Conservation (phyloP, 2,329 filamentous ascomycete genomes). For the Coniochaeta hoffmannii region DNA sequence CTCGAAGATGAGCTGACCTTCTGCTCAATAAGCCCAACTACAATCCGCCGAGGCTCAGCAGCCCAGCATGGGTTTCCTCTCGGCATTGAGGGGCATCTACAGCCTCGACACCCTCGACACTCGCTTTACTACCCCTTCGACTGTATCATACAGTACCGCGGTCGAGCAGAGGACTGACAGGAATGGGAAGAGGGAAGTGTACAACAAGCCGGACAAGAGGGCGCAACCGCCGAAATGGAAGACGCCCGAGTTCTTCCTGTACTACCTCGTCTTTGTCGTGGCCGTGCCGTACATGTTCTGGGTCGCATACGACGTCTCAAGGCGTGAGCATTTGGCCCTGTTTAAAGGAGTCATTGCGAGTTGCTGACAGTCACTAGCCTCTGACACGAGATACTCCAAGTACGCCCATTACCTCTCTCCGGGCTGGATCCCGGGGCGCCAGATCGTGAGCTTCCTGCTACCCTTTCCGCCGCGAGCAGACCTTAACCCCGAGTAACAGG, state of each 20-base stretch:
- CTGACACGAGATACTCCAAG: conserved; percentile 71
- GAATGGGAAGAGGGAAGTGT: conserved; percentile 28
- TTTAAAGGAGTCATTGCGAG: neutral
- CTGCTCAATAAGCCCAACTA: neutral
- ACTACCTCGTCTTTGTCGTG: conserved; percentile 60
- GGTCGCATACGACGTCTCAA: conserved; percentile 77
- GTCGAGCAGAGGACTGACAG: conserved; percentile 14
- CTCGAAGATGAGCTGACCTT: neutral
- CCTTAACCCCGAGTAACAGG: conserved; percentile 37
- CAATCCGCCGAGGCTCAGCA: neutral
- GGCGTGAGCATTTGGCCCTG: conserved; percentile 44
- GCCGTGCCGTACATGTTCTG: conserved; percentile 85
- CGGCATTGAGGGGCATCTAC: conserved; percentile 42
- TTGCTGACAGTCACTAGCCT: conserved; percentile 41
- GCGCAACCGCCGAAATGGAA: conserved; percentile 69
- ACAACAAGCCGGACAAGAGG: conserved; percentile 33
- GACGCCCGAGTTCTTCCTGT: conserved; percentile 78
- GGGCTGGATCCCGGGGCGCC: conserved; percentile 89
- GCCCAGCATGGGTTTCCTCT: conserved; percentile 18
- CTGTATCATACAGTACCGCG: conserved; percentile 48
- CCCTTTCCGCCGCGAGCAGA: conserved; percentile 1
- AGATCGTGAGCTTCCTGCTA: conserved; percentile 55
- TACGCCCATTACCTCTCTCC: conserved; percentile 64
- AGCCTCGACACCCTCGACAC: conserved; percentile 38
- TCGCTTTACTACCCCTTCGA: conserved; percentile 55